Evolutionary conservation across 1,139 yeast genomes (phyloP), one percentile per base, ranked within the genome.

Genomic region (Citeromyces hawaiiensis): DNA sequence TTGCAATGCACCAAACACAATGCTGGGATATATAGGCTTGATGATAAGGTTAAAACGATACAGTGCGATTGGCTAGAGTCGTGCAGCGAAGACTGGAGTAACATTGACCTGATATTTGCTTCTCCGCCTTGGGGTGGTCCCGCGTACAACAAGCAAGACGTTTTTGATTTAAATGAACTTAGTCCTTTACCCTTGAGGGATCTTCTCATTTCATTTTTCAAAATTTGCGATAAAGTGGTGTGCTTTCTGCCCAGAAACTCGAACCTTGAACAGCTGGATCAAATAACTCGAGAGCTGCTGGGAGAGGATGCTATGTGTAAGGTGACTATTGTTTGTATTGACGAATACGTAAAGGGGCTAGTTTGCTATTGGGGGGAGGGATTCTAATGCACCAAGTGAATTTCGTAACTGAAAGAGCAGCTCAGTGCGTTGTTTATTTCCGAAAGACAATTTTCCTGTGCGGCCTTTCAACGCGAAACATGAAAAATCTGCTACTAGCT

Each of bases 101-200:
- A 40, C 36, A 66, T 78, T 35, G 93, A 83, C 50, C 68, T 83
- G 36, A 66, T 82, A 5, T 88, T 86, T 58, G 70, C 79, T 18
- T 85, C 96, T 4, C 97, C 97, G 1, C 97, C 97, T 0, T 91
- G 98, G 98, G 97, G 97, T 13, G 98, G 98, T 0, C 86, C 93
- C 0, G 55, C 61, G 4, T 91, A 88, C 57, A 59, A 62, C 30
- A 50, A 60, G 9, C 47, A 53, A 3, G 63, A 62, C 1, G 49
- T 54, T 0, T 83, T 74, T 60, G 76, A 78, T 46, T 77, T 73
- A 56, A 71, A 76, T 44, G 51, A 76, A 14, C 56, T 59, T 39
- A 47, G 47, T 10, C 88, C 93, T 2, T 60, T 76, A 40, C 57
- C 64, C 1, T 49, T 81, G 3, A 60, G 64, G n/a, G 54, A 57